These are phyloP conservation scores for Cercospora sp. DNA, from an alignment of 2,329 filamentous ascomycete species.

Conservation along the genomic window DNA sequence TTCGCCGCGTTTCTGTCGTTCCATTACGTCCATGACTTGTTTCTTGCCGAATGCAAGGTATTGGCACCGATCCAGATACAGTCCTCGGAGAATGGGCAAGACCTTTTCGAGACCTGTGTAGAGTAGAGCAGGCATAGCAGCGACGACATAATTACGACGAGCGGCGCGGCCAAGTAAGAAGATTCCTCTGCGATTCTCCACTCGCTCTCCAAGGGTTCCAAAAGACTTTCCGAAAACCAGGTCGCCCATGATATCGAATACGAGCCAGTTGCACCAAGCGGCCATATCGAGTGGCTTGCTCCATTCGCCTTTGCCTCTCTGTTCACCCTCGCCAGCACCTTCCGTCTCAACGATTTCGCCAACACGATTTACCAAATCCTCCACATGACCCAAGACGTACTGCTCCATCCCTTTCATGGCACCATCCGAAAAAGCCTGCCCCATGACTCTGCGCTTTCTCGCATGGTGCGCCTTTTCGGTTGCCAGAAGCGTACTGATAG, in stretches of 20 bases:
- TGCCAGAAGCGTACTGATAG: conserved; percentile 47
- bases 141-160: conserved; percentile 48
- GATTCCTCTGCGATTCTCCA: conserved; percentile 43
- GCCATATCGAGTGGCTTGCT: conserved; percentile 30
- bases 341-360: conserved; percentile 11
- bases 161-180: conserved; percentile 48
- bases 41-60: conserved; percentile 36
- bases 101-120: conserved; percentile 30
- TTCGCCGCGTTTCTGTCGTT: conserved; percentile 28
- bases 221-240: conserved; percentile 45
- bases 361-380: conserved; percentile 24
- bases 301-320: conserved; percentile 21
- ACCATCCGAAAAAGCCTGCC: conserved; percentile 47
- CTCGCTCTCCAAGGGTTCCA: conserved; percentile 29
- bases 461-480: conserved; percentile 50
- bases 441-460: conserved; percentile 48
- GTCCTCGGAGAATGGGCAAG: conserved; percentile 29
- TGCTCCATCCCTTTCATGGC: conserved; percentile 31
- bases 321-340: conserved; percentile 13
- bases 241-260: conserved; percentile 56
- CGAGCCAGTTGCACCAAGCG: conserved; percentile 43
- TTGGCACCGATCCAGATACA: conserved; percentile 30
- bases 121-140: conserved; percentile 33
- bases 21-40: conserved; percentile 33
- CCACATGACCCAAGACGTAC: conserved; percentile 30